These are phyloP conservation scores for Flaveria robusta DNA, from an alignment of 129 eudicot species.

Conservation along the genomic window DNA sequence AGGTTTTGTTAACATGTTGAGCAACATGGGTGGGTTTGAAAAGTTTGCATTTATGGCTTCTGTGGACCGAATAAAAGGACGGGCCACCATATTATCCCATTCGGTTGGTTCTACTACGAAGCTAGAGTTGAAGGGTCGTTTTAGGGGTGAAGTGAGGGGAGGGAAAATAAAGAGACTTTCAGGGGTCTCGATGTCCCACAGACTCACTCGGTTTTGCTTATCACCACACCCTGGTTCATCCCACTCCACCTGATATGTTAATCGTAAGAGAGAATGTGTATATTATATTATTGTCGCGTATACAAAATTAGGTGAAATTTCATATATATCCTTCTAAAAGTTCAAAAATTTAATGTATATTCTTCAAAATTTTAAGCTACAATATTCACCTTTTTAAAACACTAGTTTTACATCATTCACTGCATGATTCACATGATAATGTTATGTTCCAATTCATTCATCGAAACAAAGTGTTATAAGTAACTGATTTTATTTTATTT, in stretches of 20 bases:
- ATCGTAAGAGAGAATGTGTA: background rate
- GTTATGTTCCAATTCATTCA: no score
- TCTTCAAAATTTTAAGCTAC: background rate
- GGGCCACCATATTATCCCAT: slow-evolving; percentile 67
- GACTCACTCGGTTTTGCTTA: slow-evolving; percentile 81
- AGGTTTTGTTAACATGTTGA: slow-evolving; percentile 71
- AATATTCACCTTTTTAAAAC: background rate
- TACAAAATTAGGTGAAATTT: background rate
- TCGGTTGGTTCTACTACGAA: slow-evolving; percentile 73
- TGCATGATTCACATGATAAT: no score
- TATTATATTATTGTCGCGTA: no score
- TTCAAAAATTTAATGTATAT: background rate
- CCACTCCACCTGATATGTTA: slow-evolving; percentile 57
- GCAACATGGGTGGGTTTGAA: slow-evolving; percentile 53
- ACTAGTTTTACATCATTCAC: no score
- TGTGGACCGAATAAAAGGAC: slow-evolving; percentile 66
- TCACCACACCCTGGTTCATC: slow-evolving; percentile 93
- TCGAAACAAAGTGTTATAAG: no score
- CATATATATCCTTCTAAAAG: background rate
- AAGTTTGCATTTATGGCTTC: slow-evolving; percentile 42
- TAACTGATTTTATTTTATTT: no score
- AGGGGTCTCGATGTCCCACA: slow-evolving; percentile 97
- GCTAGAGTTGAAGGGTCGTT: slow-evolving; percentile 83
- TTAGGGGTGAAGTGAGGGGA: slow-evolving; percentile 75
- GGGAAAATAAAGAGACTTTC: slow-evolving; percentile 96